Conservation (phyloP, 2,329 filamentous ascomycete genomes). For the Rhynchosporium graminicola region DNA sequence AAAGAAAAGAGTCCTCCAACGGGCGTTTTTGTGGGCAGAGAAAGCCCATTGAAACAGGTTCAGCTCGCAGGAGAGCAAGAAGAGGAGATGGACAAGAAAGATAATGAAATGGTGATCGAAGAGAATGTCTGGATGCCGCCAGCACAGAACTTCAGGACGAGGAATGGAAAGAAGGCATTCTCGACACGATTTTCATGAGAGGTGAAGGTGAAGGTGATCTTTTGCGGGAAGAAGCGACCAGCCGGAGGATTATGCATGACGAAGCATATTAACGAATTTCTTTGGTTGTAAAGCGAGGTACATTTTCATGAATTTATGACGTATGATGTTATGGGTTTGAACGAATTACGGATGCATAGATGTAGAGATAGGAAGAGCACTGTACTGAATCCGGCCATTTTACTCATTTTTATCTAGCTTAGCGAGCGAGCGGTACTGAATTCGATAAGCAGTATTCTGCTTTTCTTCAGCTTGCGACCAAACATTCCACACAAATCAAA, state of each 20-base stretch:
- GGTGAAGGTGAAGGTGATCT: neutral
- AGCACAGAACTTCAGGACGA: constrained; percentile 20
- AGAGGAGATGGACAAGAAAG: constrained; percentile 4
- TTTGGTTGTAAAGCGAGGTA: neutral
- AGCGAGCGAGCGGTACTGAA: constrained; percentile 4
- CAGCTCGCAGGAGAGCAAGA: neutral
- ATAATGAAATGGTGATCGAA: constrained; percentile 16
- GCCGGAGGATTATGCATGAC: neutral
- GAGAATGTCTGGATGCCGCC: constrained; percentile 13
- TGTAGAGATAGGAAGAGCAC: constrained; percentile 1
- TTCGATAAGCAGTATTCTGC: neutral
- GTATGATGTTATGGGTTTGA: constrained; percentile 7
- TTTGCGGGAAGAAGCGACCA: neutral
- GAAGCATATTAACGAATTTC: constrained; percentile 7
- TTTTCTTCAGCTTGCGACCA: neutral
- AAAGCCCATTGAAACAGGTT: constrained; percentile 14
- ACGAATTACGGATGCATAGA: constrained; percentile 14
- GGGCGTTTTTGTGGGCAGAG: neutral
- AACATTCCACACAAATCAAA: neutral
- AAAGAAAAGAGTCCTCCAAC: constrained; percentile 10
- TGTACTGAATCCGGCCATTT: neutral
- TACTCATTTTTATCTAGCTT: neutral
- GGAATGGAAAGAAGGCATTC: constrained; percentile 28
- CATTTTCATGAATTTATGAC: constrained; percentile 10
- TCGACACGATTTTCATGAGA: constrained; percentile 22